Conservation (phyloP, 2,329 filamentous ascomycete species). For the Ceratocystis albifundus region DNA sequence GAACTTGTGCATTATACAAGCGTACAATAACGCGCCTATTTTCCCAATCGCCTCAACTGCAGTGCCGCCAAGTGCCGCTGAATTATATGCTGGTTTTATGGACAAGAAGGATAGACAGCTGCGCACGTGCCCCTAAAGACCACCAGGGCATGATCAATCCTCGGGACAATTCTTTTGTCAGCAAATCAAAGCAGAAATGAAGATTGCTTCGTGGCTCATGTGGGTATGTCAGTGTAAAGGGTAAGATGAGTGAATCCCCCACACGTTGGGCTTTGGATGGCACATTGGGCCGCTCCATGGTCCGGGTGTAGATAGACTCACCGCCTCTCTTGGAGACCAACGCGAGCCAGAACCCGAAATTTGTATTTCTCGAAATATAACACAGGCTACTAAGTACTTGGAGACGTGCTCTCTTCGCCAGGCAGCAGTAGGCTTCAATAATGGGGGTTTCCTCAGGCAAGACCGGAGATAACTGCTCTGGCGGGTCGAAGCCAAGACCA, state of each 20-base stretch:
- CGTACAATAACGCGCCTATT: conserved; percentile 6
- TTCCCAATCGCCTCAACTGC: background rate
- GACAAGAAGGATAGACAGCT: background rate
- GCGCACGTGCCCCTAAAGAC: background rate
- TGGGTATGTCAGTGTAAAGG: background rate
- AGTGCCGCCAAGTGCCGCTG: conserved; percentile 13
- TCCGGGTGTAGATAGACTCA: background rate
- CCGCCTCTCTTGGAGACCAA: background rate
- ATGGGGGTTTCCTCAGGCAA: no score
- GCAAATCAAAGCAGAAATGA: background rate
- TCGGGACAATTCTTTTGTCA: background rate
- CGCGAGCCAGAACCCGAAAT: no score
- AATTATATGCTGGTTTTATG: conserved; percentile 7
- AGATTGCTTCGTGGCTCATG: background rate
- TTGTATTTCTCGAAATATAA: no score
- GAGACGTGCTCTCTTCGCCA: no score
- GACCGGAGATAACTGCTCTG: no score
- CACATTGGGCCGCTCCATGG: background rate
- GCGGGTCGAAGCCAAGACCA: no score
- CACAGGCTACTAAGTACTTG: no score
- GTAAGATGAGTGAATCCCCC: background rate
- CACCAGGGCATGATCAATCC: conserved; percentile 11
- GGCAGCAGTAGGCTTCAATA: no score
- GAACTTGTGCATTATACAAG: background rate
- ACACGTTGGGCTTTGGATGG: background rate